phyloP scores from a whole-genome alignment of 305 asterid genomes.

The Striga hermonthica region DNA sequence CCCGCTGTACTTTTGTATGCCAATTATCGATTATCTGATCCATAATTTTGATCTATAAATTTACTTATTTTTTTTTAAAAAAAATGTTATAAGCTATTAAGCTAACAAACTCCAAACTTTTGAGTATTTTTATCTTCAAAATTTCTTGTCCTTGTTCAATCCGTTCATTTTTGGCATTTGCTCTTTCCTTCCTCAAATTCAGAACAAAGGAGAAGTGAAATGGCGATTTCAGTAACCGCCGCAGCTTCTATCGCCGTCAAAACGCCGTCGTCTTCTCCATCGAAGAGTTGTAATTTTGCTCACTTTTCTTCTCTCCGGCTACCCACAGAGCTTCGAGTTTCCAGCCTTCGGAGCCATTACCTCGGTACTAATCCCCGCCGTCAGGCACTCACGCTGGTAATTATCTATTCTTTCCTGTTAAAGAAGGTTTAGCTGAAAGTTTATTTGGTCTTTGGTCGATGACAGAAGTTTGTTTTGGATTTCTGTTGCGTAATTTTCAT shows the following conservation, averaged over 20 bases:
- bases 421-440: neutral
- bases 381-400: slow-evolving; percentile 47
- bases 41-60: no score
- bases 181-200: slow-evolving; percentile 1
- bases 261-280: slow-evolving; percentile 31
- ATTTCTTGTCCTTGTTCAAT: neutral
- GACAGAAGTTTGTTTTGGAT: neutral
- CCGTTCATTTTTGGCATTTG: slow-evolving; percentile 15
- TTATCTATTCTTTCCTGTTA: neutral
- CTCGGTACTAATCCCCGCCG: slow-evolving; percentile 30
- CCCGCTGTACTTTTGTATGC: no score
- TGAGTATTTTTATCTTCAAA: no score
- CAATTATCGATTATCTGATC: no score
- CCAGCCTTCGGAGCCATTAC: slow-evolving; percentile 33
- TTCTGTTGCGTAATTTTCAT: no score
- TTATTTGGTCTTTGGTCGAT: slow-evolving; percentile 11
- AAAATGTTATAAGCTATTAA: no score
- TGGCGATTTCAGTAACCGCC: slow-evolving; percentile 53
- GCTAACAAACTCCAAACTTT: no score
- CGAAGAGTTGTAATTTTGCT: slow-evolving; percentile 32
- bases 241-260: slow-evolving; percentile 28
- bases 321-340: slow-evolving; percentile 41
- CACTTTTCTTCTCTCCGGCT: slow-evolving; percentile 50
- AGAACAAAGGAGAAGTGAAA: slow-evolving; percentile 17
- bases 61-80: no score